phyloP scores from a whole-genome alignment of 345 rosid genomes.

The Streptanthus diversifolius region DNA sequence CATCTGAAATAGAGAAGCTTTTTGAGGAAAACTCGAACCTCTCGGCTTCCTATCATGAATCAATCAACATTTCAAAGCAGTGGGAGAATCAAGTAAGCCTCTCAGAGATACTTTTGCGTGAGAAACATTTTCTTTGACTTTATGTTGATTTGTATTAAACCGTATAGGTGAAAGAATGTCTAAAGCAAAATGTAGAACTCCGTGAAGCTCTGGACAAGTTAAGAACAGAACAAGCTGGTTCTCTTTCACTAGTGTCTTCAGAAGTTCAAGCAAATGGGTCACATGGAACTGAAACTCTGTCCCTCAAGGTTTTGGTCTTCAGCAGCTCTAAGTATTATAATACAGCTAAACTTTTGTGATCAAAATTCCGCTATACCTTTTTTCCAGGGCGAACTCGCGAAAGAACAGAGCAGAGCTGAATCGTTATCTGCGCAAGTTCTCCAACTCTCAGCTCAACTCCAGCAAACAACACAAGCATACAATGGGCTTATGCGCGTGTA shows the following conservation, averaged over 20 bases:
- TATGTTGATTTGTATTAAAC: neutral
- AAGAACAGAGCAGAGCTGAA: conserved; percentile 86
- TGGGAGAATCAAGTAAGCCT: conserved; percentile 80
- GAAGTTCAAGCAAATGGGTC: conserved; percentile 35
- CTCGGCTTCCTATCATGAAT: conserved; percentile 67
- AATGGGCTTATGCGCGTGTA: conserved; percentile 71
- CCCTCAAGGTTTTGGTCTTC: conserved; percentile 60
- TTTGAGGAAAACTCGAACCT: conserved; percentile 85
- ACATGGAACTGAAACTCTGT: conserved; percentile 44
- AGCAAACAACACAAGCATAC: conserved; percentile 74
- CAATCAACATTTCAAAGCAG: conserved; percentile 50
- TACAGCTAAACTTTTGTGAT: neutral
- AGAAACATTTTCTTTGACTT: neutral
- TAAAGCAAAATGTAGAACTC: conserved; percentile 84
- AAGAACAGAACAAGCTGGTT: conserved; percentile 63
- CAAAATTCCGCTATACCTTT: neutral
- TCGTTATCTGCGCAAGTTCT: conserved; percentile 76
- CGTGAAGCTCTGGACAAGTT: conserved; percentile 58
- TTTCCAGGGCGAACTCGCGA: conserved; percentile 64
- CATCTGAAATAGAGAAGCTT: conserved; percentile 91
- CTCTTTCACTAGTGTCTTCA: conserved; percentile 22
- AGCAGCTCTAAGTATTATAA: neutral
- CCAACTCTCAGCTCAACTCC: conserved; percentile 74
- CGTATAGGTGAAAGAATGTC: conserved; percentile 76
- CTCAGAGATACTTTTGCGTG: conserved; percentile 35